Conservation (phyloP, 2,329 filamentous ascomycete species). For the Tricladium varicosporioides region DNA sequence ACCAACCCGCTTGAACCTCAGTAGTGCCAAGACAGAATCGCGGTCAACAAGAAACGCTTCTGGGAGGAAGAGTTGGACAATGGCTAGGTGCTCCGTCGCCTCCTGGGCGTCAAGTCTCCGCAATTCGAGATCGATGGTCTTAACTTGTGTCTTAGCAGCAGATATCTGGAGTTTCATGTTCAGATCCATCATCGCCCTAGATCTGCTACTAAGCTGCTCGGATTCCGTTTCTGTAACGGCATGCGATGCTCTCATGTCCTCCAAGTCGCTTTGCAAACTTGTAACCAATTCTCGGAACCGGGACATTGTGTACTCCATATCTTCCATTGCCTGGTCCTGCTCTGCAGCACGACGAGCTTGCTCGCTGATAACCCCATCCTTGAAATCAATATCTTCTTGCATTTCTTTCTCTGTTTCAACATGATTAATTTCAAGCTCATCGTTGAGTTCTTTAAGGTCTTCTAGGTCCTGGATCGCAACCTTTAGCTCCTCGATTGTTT, state of each 20-base stretch:
- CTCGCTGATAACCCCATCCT: slow-evolving; percentile 80
- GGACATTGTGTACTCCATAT: slow-evolving; percentile 86
- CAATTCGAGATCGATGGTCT: slow-evolving; percentile 89
- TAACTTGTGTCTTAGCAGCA: slow-evolving; percentile 86
- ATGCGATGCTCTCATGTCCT: slow-evolving; percentile 89
- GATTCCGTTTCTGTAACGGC: slow-evolving; percentile 91
- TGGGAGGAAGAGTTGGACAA: slow-evolving; percentile 85
- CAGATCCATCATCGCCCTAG: slow-evolving; percentile 92
- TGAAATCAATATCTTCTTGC: slow-evolving; percentile 88
- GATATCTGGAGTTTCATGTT: slow-evolving; percentile 92
- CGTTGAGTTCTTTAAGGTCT: slow-evolving; percentile 85
- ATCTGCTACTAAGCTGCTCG: slow-evolving; percentile 83
- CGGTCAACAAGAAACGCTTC: slow-evolving; percentile 78
- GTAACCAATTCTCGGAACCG: slow-evolving; percentile 88
- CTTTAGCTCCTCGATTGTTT: slow-evolving; percentile 80
- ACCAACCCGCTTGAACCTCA: slow-evolving; percentile 81
- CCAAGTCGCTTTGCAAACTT: slow-evolving; percentile 79
- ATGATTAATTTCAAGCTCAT: slow-evolving; percentile 92
- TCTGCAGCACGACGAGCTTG: slow-evolving; percentile 69
- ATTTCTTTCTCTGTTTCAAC: slow-evolving; percentile 91
- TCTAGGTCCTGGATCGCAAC: slow-evolving; percentile 84
- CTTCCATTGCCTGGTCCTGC: slow-evolving; percentile 77
- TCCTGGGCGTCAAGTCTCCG: slow-evolving; percentile 85
- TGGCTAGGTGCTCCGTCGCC: slow-evolving; percentile 81
- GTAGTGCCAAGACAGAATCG: slow-evolving; percentile 82